phyloP scores from a whole-genome alignment of 176 grass and related monocot species.

The Zoysia pacifica region DNA sequence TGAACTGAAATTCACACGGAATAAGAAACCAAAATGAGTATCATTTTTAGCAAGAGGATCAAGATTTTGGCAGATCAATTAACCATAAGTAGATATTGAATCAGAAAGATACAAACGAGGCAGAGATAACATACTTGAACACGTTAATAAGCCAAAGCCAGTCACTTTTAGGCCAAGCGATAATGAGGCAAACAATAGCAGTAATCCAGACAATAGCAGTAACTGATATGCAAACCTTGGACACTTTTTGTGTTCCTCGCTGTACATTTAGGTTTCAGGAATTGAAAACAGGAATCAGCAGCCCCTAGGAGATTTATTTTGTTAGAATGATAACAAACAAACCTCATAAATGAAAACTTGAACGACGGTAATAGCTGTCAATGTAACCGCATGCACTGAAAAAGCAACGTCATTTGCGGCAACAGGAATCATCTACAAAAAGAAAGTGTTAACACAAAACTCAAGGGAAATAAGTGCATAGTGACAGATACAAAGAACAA shows the following conservation, averaged over 20 bases:
- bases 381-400: conserved; percentile 84
- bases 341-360: conserved; percentile 98
- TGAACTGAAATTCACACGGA: conserved; percentile 61
- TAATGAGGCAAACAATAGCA: conserved; percentile 70
- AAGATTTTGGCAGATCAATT: conserved; percentile 2
- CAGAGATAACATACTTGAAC: conserved; percentile 75
- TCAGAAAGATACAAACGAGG: not conserved
- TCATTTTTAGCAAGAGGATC: conserved; percentile 9
- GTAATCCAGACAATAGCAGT: conserved; percentile 57
- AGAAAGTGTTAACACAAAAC: not conserved
- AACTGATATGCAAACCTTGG: conserved; percentile 72
- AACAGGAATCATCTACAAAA: conserved; percentile 86
- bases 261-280: conserved; percentile 45
- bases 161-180: conserved; percentile 70
- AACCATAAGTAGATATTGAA: not conserved
- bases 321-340: conserved; percentile 37
- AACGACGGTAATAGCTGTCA: conserved; percentile 87
- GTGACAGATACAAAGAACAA: not conserved
- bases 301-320: not conserved
- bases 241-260: conserved; percentile 89
- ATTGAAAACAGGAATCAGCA: conserved; percentile 26
- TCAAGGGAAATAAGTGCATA: not conserved
- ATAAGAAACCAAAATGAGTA: not conserved
- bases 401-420: conserved; percentile 97
- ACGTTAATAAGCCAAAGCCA: conserved; percentile 97